phyloP scores from a whole-genome alignment of 2,329 filamentous ascomycete genomes.

The Aspergillus pseudoterreus region DNA sequence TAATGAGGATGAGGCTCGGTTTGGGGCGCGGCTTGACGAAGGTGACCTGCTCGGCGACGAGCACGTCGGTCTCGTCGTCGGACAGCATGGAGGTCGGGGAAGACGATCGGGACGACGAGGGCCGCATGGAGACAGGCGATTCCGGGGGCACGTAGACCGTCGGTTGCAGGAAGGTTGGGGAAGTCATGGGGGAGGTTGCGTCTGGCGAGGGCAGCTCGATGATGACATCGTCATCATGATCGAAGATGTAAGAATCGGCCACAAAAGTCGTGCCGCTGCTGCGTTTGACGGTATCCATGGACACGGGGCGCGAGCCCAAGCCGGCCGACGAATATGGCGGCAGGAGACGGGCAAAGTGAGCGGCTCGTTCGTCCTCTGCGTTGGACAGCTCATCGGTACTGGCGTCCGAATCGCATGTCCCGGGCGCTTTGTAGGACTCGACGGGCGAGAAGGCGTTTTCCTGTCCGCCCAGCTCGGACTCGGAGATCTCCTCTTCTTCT shows the following conservation, averaged over 20 bases:
- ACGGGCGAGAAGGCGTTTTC: slow-evolving; percentile 31
- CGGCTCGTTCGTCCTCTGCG: slow-evolving; percentile 18
- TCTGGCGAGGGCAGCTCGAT: slow-evolving; percentile 31
- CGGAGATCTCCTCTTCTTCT: slow-evolving; percentile 37
- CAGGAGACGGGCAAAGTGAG: slow-evolving; percentile 12
- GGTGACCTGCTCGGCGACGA: slow-evolving; percentile 31
- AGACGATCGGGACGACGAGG: slow-evolving; percentile 22
- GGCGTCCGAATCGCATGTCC: slow-evolving; percentile 26
- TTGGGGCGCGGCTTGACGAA: slow-evolving; percentile 27
- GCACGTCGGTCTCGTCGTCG: slow-evolving; percentile 30
- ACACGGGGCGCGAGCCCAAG: slow-evolving; percentile 30
- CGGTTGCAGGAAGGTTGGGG: slow-evolving; percentile 28
- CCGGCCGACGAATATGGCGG: slow-evolving; percentile 16
- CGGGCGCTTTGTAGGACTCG: slow-evolving; percentile 21
- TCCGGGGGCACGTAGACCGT: slow-evolving; percentile 27
- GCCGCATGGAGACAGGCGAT: slow-evolving; percentile 12
- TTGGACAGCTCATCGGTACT: slow-evolving; percentile 28
- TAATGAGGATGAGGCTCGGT: slow-evolving; percentile 32
- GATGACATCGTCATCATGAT: slow-evolving; percentile 30
- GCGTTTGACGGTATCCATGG: slow-evolving; percentile 34
- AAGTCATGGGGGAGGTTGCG: slow-evolving; percentile 22
- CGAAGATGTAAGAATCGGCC: slow-evolving; percentile 29
- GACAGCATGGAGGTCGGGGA: slow-evolving; percentile 28
- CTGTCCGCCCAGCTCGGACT: slow-evolving; percentile 31
- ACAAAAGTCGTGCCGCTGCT: slow-evolving; percentile 28